phyloP scores from a whole-genome alignment of 345 rosid species.

The Fremontodendron californicum region DNA sequence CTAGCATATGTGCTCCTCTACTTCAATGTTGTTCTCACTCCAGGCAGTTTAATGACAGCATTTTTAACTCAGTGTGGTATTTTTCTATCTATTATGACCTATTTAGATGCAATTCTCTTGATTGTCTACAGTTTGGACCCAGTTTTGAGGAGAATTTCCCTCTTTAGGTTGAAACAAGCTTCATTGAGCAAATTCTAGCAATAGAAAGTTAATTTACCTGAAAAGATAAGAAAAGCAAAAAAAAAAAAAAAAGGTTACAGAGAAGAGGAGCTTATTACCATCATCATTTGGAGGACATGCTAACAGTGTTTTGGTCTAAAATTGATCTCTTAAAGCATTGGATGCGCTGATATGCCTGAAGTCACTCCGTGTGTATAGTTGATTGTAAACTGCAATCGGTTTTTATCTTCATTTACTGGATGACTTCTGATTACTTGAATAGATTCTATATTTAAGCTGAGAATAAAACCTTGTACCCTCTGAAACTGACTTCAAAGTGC shows the following conservation, averaged over 20 bases:
- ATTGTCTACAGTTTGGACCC: not conserved
- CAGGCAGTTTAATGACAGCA: slow-evolving; percentile 95
- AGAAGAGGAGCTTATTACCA: not conserved
- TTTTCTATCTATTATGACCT: not conserved
- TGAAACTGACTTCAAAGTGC: slow-evolving; percentile 8
- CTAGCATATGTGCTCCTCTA: slow-evolving; percentile 81
- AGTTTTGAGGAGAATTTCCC: not conserved
- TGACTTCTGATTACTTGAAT: not conserved
- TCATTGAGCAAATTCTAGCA: not conserved
- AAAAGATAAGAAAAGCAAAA: not conserved
- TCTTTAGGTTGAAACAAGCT: not conserved
- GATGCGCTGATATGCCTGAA: not conserved
- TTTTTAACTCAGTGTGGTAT: slow-evolving; percentile 86
- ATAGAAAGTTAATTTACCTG: not conserved
- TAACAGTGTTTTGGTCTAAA: not conserved
- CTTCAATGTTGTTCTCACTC: slow-evolving; percentile 86
- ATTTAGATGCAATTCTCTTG: not conserved
- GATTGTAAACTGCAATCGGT: not conserved
- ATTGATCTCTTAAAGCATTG: not conserved
- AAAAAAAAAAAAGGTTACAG: not conserved
- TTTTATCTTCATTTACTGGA: not conserved
- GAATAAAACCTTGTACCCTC: not conserved
- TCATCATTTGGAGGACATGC: not conserved
- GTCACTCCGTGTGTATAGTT: not conserved
- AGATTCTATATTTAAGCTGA: not conserved